A percentile compares a stretch with the other conserved stretches of the same genome.
Evolutionary conservation across 1,139 yeast species (phyloP).

Genomic region (Debaryomyces sp.): DNA sequence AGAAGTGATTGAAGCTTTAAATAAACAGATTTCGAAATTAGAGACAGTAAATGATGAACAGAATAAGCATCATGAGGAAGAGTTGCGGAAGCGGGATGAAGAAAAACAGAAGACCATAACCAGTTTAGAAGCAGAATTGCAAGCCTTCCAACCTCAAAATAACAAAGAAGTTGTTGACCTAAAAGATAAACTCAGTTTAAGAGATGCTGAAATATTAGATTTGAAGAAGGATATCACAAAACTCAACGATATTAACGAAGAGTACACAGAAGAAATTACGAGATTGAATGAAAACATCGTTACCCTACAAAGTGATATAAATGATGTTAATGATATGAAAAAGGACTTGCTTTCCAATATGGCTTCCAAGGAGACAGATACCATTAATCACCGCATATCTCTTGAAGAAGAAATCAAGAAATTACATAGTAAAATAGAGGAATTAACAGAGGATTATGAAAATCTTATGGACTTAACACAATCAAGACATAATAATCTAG

Average conservation of each 20-base stretch:
- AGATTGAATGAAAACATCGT: constrained; percentile 18
- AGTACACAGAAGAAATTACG: constrained; percentile 17
- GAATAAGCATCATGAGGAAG: constrained; percentile 12
- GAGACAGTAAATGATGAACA: constrained; percentile 12
- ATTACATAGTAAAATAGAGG: constrained; percentile 36
- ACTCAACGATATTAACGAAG: constrained; percentile 17
- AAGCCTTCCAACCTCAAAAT: constrained; percentile 17
- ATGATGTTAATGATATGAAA: constrained; percentile 48
- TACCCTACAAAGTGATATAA: constrained; percentile 27
- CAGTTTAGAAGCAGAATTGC: constrained; percentile 22
- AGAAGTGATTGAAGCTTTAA: constrained; percentile 11
- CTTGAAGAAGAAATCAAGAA: constrained; percentile 53
- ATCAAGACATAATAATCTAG: constrained; percentile 31
- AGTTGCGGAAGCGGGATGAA: constrained; percentile 9
- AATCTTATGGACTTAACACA: constrained; percentile 46
- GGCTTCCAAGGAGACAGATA: constrained; percentile 64
- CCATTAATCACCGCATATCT: constrained; percentile 52
- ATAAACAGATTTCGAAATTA: constrained; percentile 8
- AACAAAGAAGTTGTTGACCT: constrained; percentile 23
- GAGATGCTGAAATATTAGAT: constrained; percentile 33
- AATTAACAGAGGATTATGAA: constrained; percentile 53
- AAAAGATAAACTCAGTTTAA: constrained; percentile 12
- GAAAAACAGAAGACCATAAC: constrained; percentile 8
- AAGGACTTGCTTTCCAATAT: constrained; percentile 66
- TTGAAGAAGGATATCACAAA: constrained; percentile 29